phyloP scores from a whole-genome alignment of 164 flowering plant species.

The Paratinospora sagittata region DNA sequence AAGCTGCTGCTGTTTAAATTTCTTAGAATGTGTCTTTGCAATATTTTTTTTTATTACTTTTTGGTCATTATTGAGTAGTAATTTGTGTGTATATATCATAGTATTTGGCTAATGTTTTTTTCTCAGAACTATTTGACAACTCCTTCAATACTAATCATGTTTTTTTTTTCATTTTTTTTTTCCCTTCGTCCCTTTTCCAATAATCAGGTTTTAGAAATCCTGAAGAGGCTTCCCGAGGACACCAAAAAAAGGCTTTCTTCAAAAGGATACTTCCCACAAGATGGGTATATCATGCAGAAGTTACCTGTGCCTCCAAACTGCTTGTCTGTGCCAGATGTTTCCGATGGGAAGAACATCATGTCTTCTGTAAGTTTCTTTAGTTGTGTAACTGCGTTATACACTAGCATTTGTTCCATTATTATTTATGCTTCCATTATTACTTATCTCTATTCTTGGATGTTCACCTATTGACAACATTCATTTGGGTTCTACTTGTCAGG shows the following conservation, averaged over 20 bases:
- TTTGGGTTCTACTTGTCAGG: constrained; percentile 39
- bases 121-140: background rate
- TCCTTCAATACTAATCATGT: background rate
- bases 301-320: constrained; percentile 97
- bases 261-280: constrained; percentile 73
- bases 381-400: background rate
- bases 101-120: background rate
- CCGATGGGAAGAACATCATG: constrained; percentile 75
- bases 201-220: constrained; percentile 59
- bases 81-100: background rate
- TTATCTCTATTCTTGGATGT: background rate
- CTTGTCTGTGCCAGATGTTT: constrained; percentile 80
- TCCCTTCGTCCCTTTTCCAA: background rate
- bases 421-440: background rate
- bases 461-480: background rate
- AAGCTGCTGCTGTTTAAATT: background rate
- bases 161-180: background rate
- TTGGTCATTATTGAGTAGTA: background rate
- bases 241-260: constrained; percentile 54
- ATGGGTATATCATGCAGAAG: constrained; percentile 60
- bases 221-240: constrained; percentile 55
- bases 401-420: background rate
- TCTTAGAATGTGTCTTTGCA: background rate
- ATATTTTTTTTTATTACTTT: background rate
- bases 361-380: constrained; percentile 57